A percentile compares a stretch with the other conserved stretches of the same genome.
These are phyloP conservation scores for Yamadazyma sp. DNA, from an alignment of 805 yeast species.

Conservation along the genomic window DNA sequence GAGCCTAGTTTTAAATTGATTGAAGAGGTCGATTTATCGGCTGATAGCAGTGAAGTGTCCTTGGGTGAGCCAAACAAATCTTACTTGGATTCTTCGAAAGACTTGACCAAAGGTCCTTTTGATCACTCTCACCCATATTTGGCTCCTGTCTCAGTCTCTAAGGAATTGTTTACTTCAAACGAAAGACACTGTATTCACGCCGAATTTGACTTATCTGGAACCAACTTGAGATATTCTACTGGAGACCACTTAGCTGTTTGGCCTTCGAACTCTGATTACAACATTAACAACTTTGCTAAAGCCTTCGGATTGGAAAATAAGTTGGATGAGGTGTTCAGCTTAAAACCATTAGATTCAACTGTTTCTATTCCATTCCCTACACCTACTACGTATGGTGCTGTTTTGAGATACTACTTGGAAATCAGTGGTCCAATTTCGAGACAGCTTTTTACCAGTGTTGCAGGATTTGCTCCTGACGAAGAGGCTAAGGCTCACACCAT, in stretches of 20 bases:
- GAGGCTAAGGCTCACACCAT: slow-evolving; percentile 50
- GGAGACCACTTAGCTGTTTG: slow-evolving; percentile 96
- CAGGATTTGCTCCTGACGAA: slow-evolving; percentile 77
- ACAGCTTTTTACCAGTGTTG: slow-evolving; percentile 70
- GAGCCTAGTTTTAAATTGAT: slow-evolving; percentile 62
- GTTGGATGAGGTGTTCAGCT: slow-evolving; percentile 55
- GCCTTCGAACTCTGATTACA: slow-evolving; percentile 85
- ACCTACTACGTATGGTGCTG: slow-evolving; percentile 88
- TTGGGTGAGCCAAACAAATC: slow-evolving; percentile 81
- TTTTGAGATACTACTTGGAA: slow-evolving; percentile 82
- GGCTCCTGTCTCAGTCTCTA: slow-evolving; percentile 60
- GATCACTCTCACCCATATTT: slow-evolving; percentile 79
- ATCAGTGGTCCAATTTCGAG: slow-evolving; percentile 93
- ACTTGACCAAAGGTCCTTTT: slow-evolving; percentile 66
- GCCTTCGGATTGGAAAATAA: slow-evolving; percentile 61
- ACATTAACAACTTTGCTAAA: slow-evolving; percentile 62
- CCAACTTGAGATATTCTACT: slow-evolving; percentile 81
- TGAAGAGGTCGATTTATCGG: slow-evolving; percentile 31
- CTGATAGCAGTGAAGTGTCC: slow-evolving; percentile 34
- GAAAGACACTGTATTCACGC: slow-evolving; percentile 84
- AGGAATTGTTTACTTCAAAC: slow-evolving; percentile 66
- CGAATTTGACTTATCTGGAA: slow-evolving; percentile 77
- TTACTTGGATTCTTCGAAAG: slow-evolving; percentile 28
- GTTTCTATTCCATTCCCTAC: slow-evolving; percentile 62
- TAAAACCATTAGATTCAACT: slow-evolving; percentile 72